Percentiles rank a stretch among this genome's conserved stretches.
Conservation (phyloP, 768 basidiomycete genomes). For the Lactarius indigo region DNA sequence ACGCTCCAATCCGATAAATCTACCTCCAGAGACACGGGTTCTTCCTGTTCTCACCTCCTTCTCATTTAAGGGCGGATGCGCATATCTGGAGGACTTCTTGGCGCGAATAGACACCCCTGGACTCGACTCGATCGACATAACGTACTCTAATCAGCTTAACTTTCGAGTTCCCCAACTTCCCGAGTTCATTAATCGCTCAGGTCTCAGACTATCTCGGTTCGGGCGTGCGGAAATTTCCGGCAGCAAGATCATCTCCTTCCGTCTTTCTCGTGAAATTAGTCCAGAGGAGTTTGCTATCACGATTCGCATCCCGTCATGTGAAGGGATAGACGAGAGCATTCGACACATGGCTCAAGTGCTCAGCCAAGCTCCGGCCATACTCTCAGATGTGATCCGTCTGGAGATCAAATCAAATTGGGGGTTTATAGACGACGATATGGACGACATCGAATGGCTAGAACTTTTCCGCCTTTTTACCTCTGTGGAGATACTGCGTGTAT, state of each 20-base stretch:
- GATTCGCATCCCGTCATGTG: too few relatives aligned
- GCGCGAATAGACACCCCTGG: not conserved
- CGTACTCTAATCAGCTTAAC: not conserved
- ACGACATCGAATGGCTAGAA: too few relatives aligned
- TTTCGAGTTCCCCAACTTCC: not conserved
- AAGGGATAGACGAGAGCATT: too few relatives aligned
- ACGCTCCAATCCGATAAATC: not conserved
- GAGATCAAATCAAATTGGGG: too few relatives aligned
- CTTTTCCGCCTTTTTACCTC: too few relatives aligned
- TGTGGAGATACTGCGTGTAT: too few relatives aligned
- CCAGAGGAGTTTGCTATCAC: too few relatives aligned
- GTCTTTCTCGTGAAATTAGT: not conserved
- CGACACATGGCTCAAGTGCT: too few relatives aligned
- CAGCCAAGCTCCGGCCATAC: too few relatives aligned
- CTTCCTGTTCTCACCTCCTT: not conserved
- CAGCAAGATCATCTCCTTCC: too few relatives aligned
- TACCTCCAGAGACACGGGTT: not conserved
- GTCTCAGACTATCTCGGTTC: not conserved
- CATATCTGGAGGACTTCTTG: not conserved
- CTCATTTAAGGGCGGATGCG: not conserved
- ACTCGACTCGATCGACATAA: not conserved
- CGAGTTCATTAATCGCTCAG: not conserved
- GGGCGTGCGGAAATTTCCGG: not conserved
- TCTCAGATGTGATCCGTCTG: too few relatives aligned
- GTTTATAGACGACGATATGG: too few relatives aligned